phyloP scores from a whole-genome alignment of 306 rosid genomes.

The Vigna radiata region DNA sequence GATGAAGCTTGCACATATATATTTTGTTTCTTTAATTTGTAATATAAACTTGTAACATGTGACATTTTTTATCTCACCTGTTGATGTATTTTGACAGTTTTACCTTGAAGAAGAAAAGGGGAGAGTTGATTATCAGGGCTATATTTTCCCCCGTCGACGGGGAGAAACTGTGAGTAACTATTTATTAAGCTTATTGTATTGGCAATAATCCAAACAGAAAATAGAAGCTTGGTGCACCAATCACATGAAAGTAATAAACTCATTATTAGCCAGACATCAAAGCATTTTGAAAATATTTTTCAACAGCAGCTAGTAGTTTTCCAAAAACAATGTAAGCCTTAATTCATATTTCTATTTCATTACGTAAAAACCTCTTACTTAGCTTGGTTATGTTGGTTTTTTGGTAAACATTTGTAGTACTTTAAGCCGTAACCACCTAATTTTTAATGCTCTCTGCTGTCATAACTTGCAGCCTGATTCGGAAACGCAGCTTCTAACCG shows the following conservation, averaged over 20 bases:
- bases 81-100: constrained; percentile 63
- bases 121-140: constrained; percentile 91
- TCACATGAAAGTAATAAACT: constrained; percentile 13
- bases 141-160: constrained; percentile 80
- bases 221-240: constrained; percentile 1
- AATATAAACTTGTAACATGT: neutral
- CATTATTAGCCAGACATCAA: constrained; percentile 20
- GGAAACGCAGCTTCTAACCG: constrained; percentile 84
- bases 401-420: constrained; percentile 17
- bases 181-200: constrained; percentile 30
- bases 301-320: neutral
- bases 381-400: neutral
- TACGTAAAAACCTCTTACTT: neutral
- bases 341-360: constrained; percentile 21
- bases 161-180: constrained; percentile 73
- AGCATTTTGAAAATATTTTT: constrained; percentile 4
- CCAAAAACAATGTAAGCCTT: neutral
- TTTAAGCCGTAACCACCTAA: constrained; percentile 35
- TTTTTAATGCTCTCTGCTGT: constrained; percentile 30
- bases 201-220: neutral
- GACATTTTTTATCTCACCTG: neutral
- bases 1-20: neutral
- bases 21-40: constrained; percentile 24
- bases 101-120: constrained; percentile 95
- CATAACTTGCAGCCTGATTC: constrained; percentile 84